Conservation (phyloP, 192 early-diverging fungal species). For the Coemansia erecta region DNA sequence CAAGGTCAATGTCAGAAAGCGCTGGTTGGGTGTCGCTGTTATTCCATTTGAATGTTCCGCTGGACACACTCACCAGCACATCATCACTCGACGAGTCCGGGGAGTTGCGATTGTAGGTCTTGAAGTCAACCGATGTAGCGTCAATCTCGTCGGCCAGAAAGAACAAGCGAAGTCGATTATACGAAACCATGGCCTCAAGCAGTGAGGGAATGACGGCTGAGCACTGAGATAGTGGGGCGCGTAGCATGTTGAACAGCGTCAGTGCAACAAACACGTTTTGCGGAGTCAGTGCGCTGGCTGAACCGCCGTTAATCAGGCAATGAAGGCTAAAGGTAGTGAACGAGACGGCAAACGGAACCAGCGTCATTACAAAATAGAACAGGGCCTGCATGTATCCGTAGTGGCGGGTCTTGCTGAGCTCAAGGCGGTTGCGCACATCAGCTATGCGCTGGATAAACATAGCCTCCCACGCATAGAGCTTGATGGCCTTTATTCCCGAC, state of each 20-base stretch:
- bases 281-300: constrained; percentile 47
- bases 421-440: constrained; percentile 29
- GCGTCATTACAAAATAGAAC: constrained; percentile 43
- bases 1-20: constrained; percentile 40
- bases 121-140: constrained; percentile 22
- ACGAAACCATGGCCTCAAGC: constrained; percentile 44
- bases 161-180: constrained; percentile 32
- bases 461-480: constrained; percentile 69
- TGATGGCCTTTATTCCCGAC: constrained; percentile 65
- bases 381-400: constrained; percentile 33
- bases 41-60: constrained; percentile 59
- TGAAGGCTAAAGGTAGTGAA: constrained; percentile 48
- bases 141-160: constrained; percentile 45
- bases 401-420: constrained; percentile 36
- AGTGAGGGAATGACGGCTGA: constrained; percentile 30
- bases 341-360: constrained; percentile 47
- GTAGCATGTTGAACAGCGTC: constrained; percentile 53
- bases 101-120: constrained; percentile 38
- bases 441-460: constrained; percentile 44
- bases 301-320: constrained; percentile 28
- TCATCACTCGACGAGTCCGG: constrained; percentile 17
- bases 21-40: constrained; percentile 24
- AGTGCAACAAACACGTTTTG: constrained; percentile 52
- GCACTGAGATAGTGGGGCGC: constrained; percentile 34
- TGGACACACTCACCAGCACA: constrained; percentile 27